Evolutionary conservation across 1,139 yeast genomes (phyloP), one percentile per base, ranked within the genome.

Genomic region (Suhomyces bribrorum): DNA sequence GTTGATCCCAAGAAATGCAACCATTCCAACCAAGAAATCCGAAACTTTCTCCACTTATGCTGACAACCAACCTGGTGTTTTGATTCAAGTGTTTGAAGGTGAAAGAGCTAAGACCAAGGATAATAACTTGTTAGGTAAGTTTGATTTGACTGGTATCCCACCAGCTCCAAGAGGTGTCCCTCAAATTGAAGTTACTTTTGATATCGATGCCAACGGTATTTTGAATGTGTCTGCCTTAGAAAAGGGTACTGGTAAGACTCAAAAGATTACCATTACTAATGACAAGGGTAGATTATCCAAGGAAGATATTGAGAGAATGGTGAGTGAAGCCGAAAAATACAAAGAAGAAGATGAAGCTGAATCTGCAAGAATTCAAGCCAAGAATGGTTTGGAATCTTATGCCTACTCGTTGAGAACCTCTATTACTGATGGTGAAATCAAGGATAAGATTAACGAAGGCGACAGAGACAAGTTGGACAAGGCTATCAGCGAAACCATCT

Each of bases 371-470:
- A 79, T 83, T 59, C 49, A 53, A 47, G 75, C 95, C 48, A 86
- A 89, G 76, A 89, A 88, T 71, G 77, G 79, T 38, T 79, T 90
- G 56, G 97, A 90, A 73, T 84, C 88, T 64, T 89, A 87, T 65
- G 92, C 95, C 48, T 87, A 84, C 67, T 77, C 83, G 29, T 77
- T 90, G 61, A 86, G 82, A 74, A 86, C 83, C 71, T 58, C 71
- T 29, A 57, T 69, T 31, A 60, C 57, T 48, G 77, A 73, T 48
- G 75, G 74, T 43, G 70, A 71, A 47, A 61, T 75, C 58, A 76
- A 73, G 61, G 76, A 71, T 50, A 75, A 75, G 68, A 73, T 76
- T 49, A 55, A 49, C 20, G 66, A 51, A 15, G 69, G 56, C 27
- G 79, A 75, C 54, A 73, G 64, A 54, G 75, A 69, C 41, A 61